Base-by-base conservation (phyloP, 805 yeast genomes). In the Pichia cabralensis region DNA sequence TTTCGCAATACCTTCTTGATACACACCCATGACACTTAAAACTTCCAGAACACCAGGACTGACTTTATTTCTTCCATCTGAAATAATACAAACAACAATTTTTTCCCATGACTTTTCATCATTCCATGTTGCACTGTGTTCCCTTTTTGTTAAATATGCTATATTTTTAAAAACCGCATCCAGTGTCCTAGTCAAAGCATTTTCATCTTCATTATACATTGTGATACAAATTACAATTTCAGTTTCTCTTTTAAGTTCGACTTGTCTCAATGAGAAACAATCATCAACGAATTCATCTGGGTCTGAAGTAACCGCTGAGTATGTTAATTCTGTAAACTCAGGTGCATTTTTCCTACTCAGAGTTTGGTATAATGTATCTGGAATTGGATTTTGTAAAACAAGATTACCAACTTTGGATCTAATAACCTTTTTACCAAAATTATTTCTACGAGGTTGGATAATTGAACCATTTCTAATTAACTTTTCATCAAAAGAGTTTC, bases 61-160 rank as follows among this genome's bases (percentile, higher is more conserved):
- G 30, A 92, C 79, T 51, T 89, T 89, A 39, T 80, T 74, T 60
- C 99, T 76, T 48, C 99, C 99, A 61, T 92, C 99, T 31, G 95
- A 76, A 16, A 92, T 82, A 47, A 92, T 79, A 36, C 83, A 66
- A 11, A 92, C 96, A 35, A 89, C 96, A 15, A 92, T 79, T 58
- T 89, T 92, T 53, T 92, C 86, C 99, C 99, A 92, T 18, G 95
- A 81, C n/a, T n/a, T n/a, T 40, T 88, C 94, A 45, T 78, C 76
- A 5, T 98, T 97, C 99, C 99, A 92, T 13, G 82, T 80, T 33
- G 80, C 66, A 26, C 95, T 81, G 54, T 76, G 80, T 35, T 71
- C 68, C 56, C 98, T 74, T 12, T 80, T 73, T 53, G 95, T 75
- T 34, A 92, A 64, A 50, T 86, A 92, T 2, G 95, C 83, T 39